Conservation (phyloP, 768 basidiomycete genomes). For the Phaffia tasmanica region DNA sequence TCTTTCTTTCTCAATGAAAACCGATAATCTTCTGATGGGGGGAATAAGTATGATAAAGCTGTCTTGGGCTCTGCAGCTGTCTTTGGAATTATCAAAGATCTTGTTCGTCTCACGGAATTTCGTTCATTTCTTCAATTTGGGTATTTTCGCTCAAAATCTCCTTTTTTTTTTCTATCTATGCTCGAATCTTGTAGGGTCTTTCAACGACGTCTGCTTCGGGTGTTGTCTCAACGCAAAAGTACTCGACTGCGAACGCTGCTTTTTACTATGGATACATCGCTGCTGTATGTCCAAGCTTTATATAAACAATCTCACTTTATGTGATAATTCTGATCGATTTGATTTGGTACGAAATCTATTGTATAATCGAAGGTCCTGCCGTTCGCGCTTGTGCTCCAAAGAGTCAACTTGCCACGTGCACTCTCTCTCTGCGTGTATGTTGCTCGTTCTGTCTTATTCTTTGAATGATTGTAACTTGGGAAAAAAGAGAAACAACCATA, state of each 20-base stretch:
- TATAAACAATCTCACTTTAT: not conserved
- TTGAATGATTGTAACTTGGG: too few relatives aligned
- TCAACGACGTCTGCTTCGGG: conserved; percentile 27
- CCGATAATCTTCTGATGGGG: conserved; percentile 18
- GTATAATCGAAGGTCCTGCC: conserved; percentile 30
- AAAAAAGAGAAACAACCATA: not conserved
- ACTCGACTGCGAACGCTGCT: conserved; percentile 36
- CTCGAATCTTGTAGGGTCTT: conserved; percentile 27
- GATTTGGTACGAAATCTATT: not conserved
- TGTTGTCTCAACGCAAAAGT: conserved; percentile 32
- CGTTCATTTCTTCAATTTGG: not conserved
- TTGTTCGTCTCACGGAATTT: conserved; percentile 21
- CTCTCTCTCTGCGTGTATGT: conserved; percentile 26
- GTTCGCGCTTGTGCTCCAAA: conserved; percentile 32
- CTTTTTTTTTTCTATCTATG: not conserved
- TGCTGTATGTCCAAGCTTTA: not conserved
- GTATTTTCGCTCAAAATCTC: not conserved
- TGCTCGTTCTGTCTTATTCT: not conserved
- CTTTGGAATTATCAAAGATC: conserved; percentile 36
- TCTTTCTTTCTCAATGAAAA: not conserved
- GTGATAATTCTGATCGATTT: not conserved
- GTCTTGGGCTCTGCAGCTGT: conserved; percentile 36
- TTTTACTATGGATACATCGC: conserved; percentile 39
- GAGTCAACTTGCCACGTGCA: conserved; percentile 29
- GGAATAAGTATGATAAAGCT: conserved; percentile 34